These are phyloP conservation scores for Skeletonema costatum DNA, from an alignment of 108 stramenopile genomes.

Conservation along the genomic window DNA sequence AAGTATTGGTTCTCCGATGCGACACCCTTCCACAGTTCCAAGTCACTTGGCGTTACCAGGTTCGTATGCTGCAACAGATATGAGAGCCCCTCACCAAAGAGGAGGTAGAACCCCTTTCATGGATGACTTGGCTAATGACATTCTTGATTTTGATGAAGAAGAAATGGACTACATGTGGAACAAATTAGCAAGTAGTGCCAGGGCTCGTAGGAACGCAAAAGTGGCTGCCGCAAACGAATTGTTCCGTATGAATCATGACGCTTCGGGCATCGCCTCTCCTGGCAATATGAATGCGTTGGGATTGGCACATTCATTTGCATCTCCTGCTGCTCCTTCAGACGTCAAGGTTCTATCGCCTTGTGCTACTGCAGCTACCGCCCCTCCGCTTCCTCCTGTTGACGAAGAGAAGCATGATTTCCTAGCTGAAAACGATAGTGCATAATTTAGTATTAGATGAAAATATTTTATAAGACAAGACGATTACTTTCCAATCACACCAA, in stretches of 20 bases:
- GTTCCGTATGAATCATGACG: neutral
- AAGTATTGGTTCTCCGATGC: neutral
- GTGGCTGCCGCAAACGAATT: neutral
- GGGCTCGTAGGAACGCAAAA: neutral
- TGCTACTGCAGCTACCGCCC: neutral
- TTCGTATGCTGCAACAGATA: neutral
- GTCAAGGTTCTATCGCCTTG: neutral
- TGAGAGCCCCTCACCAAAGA: neutral
- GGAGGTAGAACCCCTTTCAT: neutral
- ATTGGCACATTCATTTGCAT: constrained; percentile 1
- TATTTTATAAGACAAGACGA: neutral
- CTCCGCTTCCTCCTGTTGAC: neutral
- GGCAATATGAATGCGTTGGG: neutral
- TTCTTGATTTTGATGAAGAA: neutral
- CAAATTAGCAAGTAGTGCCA: neutral
- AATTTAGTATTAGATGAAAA: neutral
- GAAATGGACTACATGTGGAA: constrained; percentile 5
- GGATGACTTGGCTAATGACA: neutral
- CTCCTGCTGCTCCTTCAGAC: neutral
- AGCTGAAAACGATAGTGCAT: neutral
- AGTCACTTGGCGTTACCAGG: neutral
- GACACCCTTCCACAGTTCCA: neutral
- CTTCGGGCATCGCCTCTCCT: neutral
- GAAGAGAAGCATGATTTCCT: neutral
- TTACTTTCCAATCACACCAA: constrained; percentile 16